Evolutionary conservation across 768 basidiomycete genomes (phyloP).

Genomic region (Macrolepiota fuliginosa): DNA sequence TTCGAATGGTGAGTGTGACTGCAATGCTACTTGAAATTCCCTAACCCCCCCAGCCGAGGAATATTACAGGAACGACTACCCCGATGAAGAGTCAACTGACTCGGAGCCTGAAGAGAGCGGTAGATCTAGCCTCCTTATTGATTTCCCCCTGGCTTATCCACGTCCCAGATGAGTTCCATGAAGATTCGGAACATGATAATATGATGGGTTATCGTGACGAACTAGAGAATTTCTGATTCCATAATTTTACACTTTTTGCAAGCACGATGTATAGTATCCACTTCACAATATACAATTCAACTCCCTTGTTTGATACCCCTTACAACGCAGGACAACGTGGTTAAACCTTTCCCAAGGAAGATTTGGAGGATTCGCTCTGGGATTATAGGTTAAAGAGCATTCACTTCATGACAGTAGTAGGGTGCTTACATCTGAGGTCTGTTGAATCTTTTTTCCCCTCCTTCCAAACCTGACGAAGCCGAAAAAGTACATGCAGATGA

Average conservation of each 20-base stretch:
- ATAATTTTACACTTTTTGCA: not conserved
- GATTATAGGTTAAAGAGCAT: not conserved
- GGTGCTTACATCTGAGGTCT: not conserved
- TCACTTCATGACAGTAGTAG: not conserved
- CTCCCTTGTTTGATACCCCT: not conserved
- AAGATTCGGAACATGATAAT: constrained; percentile 49
- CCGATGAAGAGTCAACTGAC: constrained; percentile 71
- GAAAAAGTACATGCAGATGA: constrained; percentile 37
- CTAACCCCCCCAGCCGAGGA: constrained; percentile 57
- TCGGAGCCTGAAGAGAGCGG: constrained; percentile 36
- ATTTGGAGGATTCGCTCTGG: not conserved
- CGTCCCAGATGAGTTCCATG: constrained; percentile 53
- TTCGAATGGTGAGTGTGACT: constrained; percentile 60
- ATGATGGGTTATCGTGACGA: constrained; percentile 27
- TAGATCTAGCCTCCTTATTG: constrained; percentile 17
- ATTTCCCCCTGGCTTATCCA: not conserved
- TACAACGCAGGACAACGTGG: not conserved
- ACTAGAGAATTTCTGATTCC: constrained; percentile 19
- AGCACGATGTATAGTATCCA: constrained; percentile 6
- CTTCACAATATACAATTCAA: constrained; percentile 6
- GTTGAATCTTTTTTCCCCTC: not conserved
- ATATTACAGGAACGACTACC: constrained; percentile 84
- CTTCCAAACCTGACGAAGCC: constrained; percentile 34
- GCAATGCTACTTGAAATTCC: constrained; percentile 1
- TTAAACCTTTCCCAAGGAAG: not conserved